These are phyloP conservation scores for Candida ficus DNA, from an alignment of 805 yeast genomes.

Conservation along the genomic window DNA sequence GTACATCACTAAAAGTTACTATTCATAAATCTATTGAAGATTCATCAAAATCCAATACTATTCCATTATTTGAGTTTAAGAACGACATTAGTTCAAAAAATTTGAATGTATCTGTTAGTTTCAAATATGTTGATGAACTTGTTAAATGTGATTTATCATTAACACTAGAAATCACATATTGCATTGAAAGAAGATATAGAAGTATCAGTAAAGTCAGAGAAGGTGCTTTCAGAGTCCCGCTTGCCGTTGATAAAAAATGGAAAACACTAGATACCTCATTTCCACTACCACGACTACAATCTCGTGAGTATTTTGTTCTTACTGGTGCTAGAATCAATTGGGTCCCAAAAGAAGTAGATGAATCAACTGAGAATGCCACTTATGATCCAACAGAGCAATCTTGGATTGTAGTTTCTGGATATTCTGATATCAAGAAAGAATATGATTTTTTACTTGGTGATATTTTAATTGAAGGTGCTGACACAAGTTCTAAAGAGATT, in stretches of 20 bases:
- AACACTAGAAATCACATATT: constrained; percentile 29
- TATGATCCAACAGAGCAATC: constrained; percentile 13
- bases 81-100: constrained; percentile 21
- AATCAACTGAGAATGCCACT: not conserved
- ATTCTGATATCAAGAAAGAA: constrained; percentile 6
- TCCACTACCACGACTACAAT: constrained; percentile 17
- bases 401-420: constrained; percentile 25
- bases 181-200: constrained; percentile 29
- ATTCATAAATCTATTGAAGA: constrained; percentile 13
- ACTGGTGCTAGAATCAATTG: constrained; percentile 18
- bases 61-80: constrained; percentile 26
- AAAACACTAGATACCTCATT: constrained; percentile 12
- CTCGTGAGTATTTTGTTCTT: constrained; percentile 22
- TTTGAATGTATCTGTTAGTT: constrained; percentile 20
- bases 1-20: constrained; percentile 29
- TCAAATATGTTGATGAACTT: constrained; percentile 21
- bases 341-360: constrained; percentile 7
- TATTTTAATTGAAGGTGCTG: constrained; percentile 14
- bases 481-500: not conserved
- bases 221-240: constrained; percentile 29
- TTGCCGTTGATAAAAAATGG: constrained; percentile 23
- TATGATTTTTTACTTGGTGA: constrained; percentile 24
- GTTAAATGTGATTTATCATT: constrained; percentile 20
- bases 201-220: constrained; percentile 25
- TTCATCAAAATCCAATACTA: constrained; percentile 11